These are phyloP conservation scores for Pseudogymnoascus sp. DNA, from an alignment of 2,329 filamentous ascomycete genomes.

Conservation along the genomic window DNA sequence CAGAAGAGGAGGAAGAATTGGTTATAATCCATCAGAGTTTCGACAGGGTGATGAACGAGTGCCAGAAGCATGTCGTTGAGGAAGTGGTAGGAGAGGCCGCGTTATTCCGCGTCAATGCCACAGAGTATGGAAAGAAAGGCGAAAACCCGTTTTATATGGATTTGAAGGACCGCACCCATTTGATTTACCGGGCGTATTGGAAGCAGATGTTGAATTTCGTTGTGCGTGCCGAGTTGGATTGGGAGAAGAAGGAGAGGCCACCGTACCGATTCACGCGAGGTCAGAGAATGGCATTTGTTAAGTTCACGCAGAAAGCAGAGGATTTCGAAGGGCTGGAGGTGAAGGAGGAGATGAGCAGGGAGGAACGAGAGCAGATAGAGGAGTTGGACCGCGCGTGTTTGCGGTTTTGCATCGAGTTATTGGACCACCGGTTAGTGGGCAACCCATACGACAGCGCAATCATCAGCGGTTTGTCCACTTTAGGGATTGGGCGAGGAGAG, in stretches of 20 bases:
- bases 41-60: neutral
- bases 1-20: neutral
- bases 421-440: neutral
- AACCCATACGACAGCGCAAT: neutral
- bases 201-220: slow-evolving; percentile 5
- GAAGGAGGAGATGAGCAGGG: neutral
- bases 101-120: neutral
- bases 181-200: neutral
- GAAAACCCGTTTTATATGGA: neutral
- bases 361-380: neutral
- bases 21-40: neutral
- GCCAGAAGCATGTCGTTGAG: neutral
- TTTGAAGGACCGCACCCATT: neutral
- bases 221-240: neutral
- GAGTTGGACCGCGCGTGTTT: neutral
- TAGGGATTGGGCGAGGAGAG: neutral
- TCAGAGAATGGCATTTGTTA: neutral
- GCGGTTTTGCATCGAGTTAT: neutral
- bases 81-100: neutral
- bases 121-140: neutral
- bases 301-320: neutral
- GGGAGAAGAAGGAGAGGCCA: neutral
- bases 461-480: neutral
- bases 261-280: neutral
- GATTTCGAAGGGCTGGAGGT: neutral